phyloP scores from a whole-genome alignment of 2,329 filamentous ascomycete species.

The Fusarium sterilihyphosum region DNA sequence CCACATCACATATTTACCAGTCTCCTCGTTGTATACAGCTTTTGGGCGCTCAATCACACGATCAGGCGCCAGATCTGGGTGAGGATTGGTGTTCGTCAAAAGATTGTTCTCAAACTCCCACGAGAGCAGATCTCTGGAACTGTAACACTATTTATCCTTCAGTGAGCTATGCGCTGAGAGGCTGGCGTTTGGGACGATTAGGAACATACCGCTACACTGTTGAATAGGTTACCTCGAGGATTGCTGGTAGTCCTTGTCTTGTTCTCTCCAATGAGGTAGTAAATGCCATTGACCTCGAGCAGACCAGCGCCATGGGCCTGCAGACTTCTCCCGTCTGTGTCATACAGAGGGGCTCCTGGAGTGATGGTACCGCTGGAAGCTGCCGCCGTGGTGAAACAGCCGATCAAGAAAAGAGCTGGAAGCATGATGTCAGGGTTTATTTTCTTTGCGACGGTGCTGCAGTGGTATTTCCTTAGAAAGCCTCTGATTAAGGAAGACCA shows the following conservation, averaged over 20 bases:
- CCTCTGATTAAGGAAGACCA: neutral
- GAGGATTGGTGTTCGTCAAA: neutral
- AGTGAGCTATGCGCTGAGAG: neutral
- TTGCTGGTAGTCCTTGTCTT: neutral
- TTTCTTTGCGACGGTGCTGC: neutral
- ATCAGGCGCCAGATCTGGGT: neutral
- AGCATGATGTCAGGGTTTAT: neutral
- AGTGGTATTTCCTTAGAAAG: too few species aligned
- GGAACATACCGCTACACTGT: neutral
- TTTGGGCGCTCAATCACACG: slow-evolving; percentile 58
- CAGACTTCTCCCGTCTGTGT: neutral
- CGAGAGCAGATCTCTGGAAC: neutral
- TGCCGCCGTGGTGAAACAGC: neutral
- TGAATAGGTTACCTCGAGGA: neutral
- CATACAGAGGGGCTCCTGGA: neutral
- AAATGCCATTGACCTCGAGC: neutral
- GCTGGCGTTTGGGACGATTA: neutral
- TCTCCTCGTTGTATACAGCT: slow-evolving; percentile 72
- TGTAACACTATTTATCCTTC: neutral
- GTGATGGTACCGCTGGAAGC: neutral
- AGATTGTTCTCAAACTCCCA: neutral
- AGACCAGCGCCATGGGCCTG: neutral
- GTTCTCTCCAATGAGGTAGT: neutral
- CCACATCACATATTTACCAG: slow-evolving; percentile 71
- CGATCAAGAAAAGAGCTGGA: neutral